phyloP scores from a whole-genome alignment of 139 green algal genomes.

The Chlamydomonas sp. region DNA sequence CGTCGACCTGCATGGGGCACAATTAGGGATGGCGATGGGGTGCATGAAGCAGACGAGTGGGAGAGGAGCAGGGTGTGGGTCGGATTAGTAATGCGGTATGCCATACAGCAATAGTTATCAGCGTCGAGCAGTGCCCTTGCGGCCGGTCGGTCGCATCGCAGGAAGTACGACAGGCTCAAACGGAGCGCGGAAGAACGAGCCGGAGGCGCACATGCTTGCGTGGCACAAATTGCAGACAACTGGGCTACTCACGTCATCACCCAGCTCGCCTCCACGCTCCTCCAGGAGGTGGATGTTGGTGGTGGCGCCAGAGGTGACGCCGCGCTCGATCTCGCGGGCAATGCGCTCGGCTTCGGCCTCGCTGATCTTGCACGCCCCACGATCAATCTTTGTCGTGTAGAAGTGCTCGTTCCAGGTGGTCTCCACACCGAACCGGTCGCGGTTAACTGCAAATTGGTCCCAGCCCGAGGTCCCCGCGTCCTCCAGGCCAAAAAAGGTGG shows the following conservation, averaged over 20 bases:
- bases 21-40: not conserved
- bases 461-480: conserved; percentile 53
- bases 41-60: no score
- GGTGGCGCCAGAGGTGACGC: conserved; percentile 1
- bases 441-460: conserved; percentile 95
- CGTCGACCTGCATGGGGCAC: conserved; percentile 69
- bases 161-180: no score
- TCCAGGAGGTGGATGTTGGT: conserved; percentile 84
- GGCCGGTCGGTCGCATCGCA: no score
- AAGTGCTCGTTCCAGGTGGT: conserved; percentile 83
- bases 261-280: conserved; percentile 77
- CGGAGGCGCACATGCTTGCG: no score
- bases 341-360: conserved; percentile 81
- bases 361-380: conserved; percentile 67
- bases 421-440: conserved; percentile 84
- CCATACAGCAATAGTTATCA: no score
- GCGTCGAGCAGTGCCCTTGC: no score
- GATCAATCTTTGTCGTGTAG: conserved; percentile 54
- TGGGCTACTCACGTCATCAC: conserved; percentile 57
- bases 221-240: no score
- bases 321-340: conserved; percentile 83
- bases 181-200: no score
- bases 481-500: conserved; percentile 50
- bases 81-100: no score
- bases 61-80: no score